Evolutionary conservation across 73 alveolate genomes (phyloP).

Genomic region (Breviolum minutum): DNA sequence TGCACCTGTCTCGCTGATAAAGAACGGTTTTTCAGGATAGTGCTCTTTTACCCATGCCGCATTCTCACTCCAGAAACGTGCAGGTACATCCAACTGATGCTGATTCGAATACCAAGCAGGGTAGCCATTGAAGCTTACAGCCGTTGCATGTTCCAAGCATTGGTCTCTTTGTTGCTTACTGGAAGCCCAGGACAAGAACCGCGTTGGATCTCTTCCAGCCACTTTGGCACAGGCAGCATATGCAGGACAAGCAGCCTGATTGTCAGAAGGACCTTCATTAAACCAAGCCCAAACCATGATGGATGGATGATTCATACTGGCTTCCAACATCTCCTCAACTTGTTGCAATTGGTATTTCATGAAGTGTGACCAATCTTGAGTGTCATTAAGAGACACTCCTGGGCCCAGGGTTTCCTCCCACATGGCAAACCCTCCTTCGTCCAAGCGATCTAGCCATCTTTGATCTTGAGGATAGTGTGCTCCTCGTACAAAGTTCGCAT

Average conservation of each 20-base stretch:
- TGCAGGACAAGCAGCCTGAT: constrained; percentile 31
- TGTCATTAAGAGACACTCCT: constrained; percentile 10
- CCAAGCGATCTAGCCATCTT: constrained; percentile 85
- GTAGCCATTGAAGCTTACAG: constrained; percentile 74
- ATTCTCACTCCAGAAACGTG: constrained; percentile 42
- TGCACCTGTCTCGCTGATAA: constrained; percentile 85
- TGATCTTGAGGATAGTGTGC: constrained; percentile 81
- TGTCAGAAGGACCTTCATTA: constrained; percentile 83
- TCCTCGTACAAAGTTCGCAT: constrained; percentile 71
- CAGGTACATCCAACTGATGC: constrained; percentile 44
- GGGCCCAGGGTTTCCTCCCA: constrained; percentile 94
- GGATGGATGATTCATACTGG: constrained; percentile 91
- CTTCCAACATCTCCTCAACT: constrained; percentile 73
- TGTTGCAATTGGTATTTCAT: constrained; percentile 88
- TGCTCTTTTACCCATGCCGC: constrained; percentile 56
- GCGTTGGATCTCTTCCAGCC: constrained; percentile 39
- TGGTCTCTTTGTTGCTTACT: constrained; percentile 54
- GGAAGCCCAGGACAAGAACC: constrained; percentile 68
- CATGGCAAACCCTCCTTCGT: constrained; percentile 60
- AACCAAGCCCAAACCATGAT: constrained; percentile 95
- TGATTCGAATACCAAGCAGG: constrained; percentile 17
- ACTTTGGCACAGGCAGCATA: constrained; percentile 10
- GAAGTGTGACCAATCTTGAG: constrained; percentile 63
- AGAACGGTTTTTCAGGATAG: constrained; percentile 74
- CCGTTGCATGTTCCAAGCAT: constrained; percentile 71